These are phyloP conservation scores for Actinomortierella wolfii DNA, from an alignment of 371 early-diverging fungal species.

Conservation along the genomic window DNA sequence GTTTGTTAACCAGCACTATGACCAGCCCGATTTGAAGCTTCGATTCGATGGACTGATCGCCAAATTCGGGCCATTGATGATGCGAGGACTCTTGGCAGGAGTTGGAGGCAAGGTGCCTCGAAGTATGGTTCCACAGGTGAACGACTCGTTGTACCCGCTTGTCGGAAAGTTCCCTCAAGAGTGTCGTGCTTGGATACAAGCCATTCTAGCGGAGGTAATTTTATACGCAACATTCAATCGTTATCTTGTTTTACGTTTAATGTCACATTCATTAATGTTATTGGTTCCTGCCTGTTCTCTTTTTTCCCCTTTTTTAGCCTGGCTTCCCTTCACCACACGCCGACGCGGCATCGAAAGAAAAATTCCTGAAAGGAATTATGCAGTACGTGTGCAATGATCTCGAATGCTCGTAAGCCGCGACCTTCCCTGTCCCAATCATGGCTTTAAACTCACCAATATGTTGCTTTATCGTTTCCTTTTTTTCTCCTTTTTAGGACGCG, in stretches of 20 bases:
- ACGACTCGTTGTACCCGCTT: constrained; percentile 68
- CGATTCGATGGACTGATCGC: constrained; percentile 51
- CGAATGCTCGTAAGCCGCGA: too few relatives aligned
- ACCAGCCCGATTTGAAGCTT: constrained; percentile 49
- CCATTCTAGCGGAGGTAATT: constrained; percentile 57
- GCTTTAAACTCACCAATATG: not conserved
- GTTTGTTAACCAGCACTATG: constrained; percentile 55
- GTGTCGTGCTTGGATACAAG: constrained; percentile 61
- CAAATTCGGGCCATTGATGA: constrained; percentile 57
- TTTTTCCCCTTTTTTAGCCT: constrained; percentile 46
- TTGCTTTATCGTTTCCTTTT: not conserved
- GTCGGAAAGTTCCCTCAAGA: constrained; percentile 56
- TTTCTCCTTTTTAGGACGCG: constrained; percentile 49
- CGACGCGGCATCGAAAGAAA: constrained; percentile 58
- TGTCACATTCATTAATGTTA: too few relatives aligned
- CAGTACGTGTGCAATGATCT: constrained; percentile 47
- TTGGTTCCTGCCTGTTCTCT: not conserved
- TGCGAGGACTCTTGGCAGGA: constrained; percentile 60
- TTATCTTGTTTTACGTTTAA: not conserved
- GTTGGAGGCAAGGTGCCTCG: constrained; percentile 76
- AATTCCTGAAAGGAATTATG: constrained; percentile 61
- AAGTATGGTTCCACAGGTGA: constrained; percentile 64
- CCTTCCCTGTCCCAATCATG: not conserved
- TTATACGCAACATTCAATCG: not conserved
- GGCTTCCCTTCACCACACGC: constrained; percentile 68